phyloP scores from a whole-genome alignment of 1,139 yeast species.

The Diutina sp. region DNA sequence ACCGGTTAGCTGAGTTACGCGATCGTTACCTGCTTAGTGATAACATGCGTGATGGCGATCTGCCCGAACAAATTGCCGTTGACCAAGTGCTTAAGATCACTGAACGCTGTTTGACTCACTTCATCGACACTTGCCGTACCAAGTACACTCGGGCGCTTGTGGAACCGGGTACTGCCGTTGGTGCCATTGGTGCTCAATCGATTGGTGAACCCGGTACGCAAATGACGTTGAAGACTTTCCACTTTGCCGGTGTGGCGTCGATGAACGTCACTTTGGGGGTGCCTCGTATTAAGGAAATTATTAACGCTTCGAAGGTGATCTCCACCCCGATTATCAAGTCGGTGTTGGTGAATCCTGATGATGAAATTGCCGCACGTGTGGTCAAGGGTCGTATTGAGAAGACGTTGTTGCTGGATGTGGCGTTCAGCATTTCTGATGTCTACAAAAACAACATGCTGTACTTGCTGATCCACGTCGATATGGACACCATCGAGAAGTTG shows the following conservation, averaged over 20 bases:
- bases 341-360: conserved; percentile 81
- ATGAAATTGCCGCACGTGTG: conserved; percentile 96
- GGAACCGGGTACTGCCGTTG: conserved; percentile 99
- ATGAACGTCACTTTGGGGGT: conserved; percentile 99
- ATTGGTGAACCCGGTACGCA: conserved; percentile 99
- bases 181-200: conserved; percentile 98
- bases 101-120: conserved; percentile 43
- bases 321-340: conserved; percentile 97
- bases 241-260: conserved; percentile 98
- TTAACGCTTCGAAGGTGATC: conserved; percentile 89
- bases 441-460: conserved; percentile 72
- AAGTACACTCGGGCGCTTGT: conserved; percentile 87
- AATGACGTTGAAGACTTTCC: conserved; percentile 98
- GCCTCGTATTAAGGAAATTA: conserved; percentile 97
- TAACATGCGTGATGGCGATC: conserved; percentile 26
- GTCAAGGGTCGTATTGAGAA: conserved; percentile 97
- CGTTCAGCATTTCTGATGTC: conserved; percentile 85
- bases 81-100: conserved; percentile 69
- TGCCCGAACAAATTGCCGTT: conserved; percentile 30
- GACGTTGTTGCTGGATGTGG: conserved; percentile 77
- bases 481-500: conserved; percentile 73
- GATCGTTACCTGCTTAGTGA: conserved; percentile 33
- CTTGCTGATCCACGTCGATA: conserved; percentile 71
- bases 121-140: conserved; percentile 62
- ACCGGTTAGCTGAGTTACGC: conserved; percentile 43